Conservation (phyloP, 257 asterid genomes). For the Leonotis leonurus region DNA sequence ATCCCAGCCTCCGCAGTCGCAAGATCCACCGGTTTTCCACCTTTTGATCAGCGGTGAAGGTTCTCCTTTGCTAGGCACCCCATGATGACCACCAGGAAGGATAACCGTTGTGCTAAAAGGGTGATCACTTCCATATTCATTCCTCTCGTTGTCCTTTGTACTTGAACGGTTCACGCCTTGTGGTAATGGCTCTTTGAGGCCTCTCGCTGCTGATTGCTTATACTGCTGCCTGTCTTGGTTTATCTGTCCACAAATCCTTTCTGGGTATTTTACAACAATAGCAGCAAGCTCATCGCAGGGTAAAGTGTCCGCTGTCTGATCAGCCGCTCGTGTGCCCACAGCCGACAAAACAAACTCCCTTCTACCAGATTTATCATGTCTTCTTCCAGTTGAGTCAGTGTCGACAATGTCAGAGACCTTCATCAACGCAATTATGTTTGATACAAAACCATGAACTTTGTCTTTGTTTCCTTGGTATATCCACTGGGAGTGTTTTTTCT, state of each 20-base stretch:
- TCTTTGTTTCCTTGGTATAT: constrained; percentile 43
- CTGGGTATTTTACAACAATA: constrained; percentile 40
- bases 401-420: constrained; percentile 46
- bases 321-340: constrained; percentile 20
- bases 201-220: not conserved
- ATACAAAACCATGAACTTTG: constrained; percentile 33
- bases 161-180: constrained; percentile 3
- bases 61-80: constrained; percentile 62
- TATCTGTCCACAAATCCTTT: constrained; percentile 3
- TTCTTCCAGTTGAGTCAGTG: constrained; percentile 13
- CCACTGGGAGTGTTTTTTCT: constrained; percentile 46
- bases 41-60: constrained; percentile 62
- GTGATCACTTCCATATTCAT: constrained; percentile 13
- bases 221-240: too few species aligned
- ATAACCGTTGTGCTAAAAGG: constrained; percentile 34
- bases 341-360: constrained; percentile 61
- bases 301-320: constrained; percentile 25
- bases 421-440: constrained; percentile 66
- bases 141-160: constrained; percentile 14
- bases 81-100: constrained; percentile 80
- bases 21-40: constrained; percentile 72
- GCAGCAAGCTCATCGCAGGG: constrained; percentile 61
- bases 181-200: constrained; percentile 15
- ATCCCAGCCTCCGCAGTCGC: constrained; percentile 97
- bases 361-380: constrained; percentile 9